These are phyloP conservation scores for Diaporthe destruens DNA, from an alignment of 2,329 filamentous ascomycete genomes.

Conservation along the genomic window DNA sequence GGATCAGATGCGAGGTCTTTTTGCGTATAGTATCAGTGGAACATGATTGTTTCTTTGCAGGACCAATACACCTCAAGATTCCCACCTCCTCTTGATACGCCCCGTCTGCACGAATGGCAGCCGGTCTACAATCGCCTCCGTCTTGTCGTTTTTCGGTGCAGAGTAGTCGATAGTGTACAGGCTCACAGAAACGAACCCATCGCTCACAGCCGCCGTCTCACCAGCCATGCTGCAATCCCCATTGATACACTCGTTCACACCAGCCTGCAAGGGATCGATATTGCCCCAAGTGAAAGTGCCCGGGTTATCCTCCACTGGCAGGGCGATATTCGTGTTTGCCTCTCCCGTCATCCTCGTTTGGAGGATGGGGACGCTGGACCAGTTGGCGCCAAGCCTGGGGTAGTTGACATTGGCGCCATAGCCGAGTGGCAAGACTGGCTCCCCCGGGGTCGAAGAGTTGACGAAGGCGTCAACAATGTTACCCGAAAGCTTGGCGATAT, in stretches of 20 bases:
- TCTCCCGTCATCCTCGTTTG: constrained; percentile 63
- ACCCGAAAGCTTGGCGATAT: constrained; percentile 56
- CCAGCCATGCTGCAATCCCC: constrained; percentile 64
- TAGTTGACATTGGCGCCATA: constrained; percentile 67
- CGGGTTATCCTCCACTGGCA: constrained; percentile 55
- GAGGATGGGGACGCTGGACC: constrained; percentile 57
- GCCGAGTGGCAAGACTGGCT: constrained; percentile 58
- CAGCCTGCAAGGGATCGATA: constrained; percentile 53
- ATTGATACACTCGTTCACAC: constrained; percentile 63
- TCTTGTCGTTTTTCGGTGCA: constrained; percentile 51
- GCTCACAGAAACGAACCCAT: constrained; percentile 57
- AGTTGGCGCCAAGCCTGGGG: constrained; percentile 57
- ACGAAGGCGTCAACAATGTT: constrained; percentile 60
- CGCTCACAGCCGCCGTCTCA: constrained; percentile 61
- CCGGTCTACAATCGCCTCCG: neutral
- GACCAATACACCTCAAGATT: neutral
- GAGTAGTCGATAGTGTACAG: constrained; percentile 65
- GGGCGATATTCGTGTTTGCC: constrained; percentile 60
- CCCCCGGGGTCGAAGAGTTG: constrained; percentile 49
- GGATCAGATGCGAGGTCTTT: neutral
- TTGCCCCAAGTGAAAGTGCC: constrained; percentile 59
- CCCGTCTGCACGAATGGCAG: constrained; percentile 11
- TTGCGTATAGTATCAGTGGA: neutral
- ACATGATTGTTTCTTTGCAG: too few species aligned
- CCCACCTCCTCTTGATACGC: neutral